A percentile compares a stretch with the other conserved stretches of the same genome.
Evolutionary conservation across 2,329 filamentous ascomycete genomes (phyloP).

Genomic region (Blumeria hordei): DNA sequence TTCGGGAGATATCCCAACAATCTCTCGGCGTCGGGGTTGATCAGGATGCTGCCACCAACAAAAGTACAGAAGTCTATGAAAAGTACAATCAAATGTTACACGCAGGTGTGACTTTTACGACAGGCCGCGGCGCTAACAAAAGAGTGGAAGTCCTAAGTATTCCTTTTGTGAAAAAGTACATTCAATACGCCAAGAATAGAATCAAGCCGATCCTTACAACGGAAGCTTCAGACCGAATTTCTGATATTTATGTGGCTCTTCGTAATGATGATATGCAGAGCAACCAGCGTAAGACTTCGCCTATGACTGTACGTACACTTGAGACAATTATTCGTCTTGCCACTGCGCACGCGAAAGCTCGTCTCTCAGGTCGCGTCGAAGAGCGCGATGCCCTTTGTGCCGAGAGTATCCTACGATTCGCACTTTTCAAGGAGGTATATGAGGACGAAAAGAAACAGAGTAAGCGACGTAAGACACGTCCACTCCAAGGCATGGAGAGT

Average conservation of each 20-base stretch:
- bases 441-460: constrained; percentile 48
- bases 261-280: constrained; percentile 91
- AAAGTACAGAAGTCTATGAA: constrained; percentile 73
- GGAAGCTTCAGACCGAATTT: constrained; percentile 76
- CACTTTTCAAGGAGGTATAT: constrained; percentile 88
- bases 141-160: constrained; percentile 80
- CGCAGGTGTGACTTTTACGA: constrained; percentile 58
- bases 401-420: constrained; percentile 76
- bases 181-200: constrained; percentile 87
- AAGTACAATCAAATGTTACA: constrained; percentile 95
- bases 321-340: constrained; percentile 96
- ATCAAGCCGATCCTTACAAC: constrained; percentile 79
- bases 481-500: constrained; percentile 30
- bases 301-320: constrained; percentile 87
- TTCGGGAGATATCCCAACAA: constrained; percentile 69
- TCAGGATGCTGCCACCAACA: constrained; percentile 45
- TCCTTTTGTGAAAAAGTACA: constrained; percentile 97
- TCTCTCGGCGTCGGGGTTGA: constrained; percentile 71
- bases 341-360: constrained; percentile 82
- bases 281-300: constrained; percentile 78
- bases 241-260: constrained; percentile 71
- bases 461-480: constrained; percentile 50
- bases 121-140: constrained; percentile 48
- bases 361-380: constrained; percentile 70
- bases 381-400: constrained; percentile 72